Evolutionary conservation across 2,329 filamentous ascomycete species (phyloP), one percentile per base, ranked within the genome.

Genomic region (Penicillium sp.): DNA sequence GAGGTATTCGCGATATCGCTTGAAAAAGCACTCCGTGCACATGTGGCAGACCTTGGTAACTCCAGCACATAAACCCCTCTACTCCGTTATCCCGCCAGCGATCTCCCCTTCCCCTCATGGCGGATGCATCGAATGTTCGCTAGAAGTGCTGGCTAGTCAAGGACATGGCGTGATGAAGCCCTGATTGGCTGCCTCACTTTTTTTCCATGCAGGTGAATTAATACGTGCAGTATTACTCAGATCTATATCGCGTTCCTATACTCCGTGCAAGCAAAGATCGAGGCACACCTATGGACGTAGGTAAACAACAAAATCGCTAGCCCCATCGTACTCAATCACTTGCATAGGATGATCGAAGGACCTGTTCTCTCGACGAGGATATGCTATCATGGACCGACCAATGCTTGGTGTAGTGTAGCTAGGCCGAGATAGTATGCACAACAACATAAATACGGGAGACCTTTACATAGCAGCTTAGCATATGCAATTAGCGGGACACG

Each of bases 131-230:
- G 48, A 46, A 52, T 51, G 53, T 52, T 45, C 42, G 49, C 45
- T 31, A 46, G 53, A 35, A 46, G 48, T 31, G 40, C 10, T 32
- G 29, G 45, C 45, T 42, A 50, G 38, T 29, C 22, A 50, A 50
- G 5, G 5, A 34, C n/a, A n/a, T 54, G 31, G 45, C 40, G 9
- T 35, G 34, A 45, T 26, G 4, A 10, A 13, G 2, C 29, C 14
- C 9, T 55, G 48, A 55, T 52, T 52, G 48, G 48, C 42, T 52
- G 53, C 48, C 53, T 26, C 26, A 11, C 18, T 46, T 18, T 50
- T 45, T 39, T 46, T 35, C 48, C 48, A 32, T 46, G 53, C 53
- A 40, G 16, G 20, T 26, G 43, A 22, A 13, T 51, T 20, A 42
- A 34, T 40, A 39, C 48, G 8, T 45, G 53, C 48, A 55, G 43